These are phyloP conservation scores for Astrothelium subdiscretum DNA, from an alignment of 495 filamentous ascomycete species.

Conservation along the genomic window DNA sequence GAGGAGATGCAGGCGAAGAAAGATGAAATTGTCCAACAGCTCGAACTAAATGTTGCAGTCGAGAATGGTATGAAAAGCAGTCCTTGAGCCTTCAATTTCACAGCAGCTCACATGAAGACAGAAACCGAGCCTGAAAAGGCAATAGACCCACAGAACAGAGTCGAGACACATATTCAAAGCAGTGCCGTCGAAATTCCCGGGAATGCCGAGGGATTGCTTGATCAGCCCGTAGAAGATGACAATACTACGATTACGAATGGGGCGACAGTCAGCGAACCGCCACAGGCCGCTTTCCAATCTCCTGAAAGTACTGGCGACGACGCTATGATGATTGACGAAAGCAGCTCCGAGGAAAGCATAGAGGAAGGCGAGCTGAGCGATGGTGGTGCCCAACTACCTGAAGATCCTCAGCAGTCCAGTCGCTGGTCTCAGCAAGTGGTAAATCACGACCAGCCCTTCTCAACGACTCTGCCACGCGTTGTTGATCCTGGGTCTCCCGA, in stretches of 20 bases:
- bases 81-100: not conserved
- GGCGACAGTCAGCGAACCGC: not conserved
- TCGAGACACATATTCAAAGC: not conserved
- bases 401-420: not conserved
- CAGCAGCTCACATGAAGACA: not conserved
- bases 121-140: not conserved
- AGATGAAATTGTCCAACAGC: slow-evolving; percentile 14
- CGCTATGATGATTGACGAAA: not conserved
- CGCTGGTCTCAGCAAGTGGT: not conserved
- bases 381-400: not conserved
- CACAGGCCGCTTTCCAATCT: not conserved
- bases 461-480: not conserved
- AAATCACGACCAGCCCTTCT: not conserved
- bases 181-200: not conserved
- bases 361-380: slow-evolving; percentile 5
- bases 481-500: not conserved
- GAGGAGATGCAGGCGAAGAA: slow-evolving; percentile 31
- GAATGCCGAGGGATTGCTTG: not conserved
- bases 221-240: not conserved
- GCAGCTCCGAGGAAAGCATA: not conserved
- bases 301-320: not conserved
- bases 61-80: not conserved
- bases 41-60: not conserved
- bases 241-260: not conserved
- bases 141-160: not conserved